These are phyloP conservation scores for Puccinia novopanici DNA, from an alignment of 1,284 basidiomycete genomes.

Conservation along the genomic window DNA sequence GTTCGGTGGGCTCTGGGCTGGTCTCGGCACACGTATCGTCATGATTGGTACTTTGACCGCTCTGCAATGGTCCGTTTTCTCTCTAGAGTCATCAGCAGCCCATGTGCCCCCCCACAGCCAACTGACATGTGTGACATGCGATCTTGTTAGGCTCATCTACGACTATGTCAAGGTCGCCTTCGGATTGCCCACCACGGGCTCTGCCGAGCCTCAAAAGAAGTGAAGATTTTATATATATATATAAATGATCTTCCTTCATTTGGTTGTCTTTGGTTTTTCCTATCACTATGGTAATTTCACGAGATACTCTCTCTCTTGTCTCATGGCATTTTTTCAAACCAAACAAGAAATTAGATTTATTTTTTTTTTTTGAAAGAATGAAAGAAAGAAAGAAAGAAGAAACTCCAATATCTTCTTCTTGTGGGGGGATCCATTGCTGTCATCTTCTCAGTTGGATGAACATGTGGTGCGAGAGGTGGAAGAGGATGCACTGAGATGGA, in stretches of 20 bases:
- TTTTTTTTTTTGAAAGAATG: too few relatives aligned
- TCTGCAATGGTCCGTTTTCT: constrained; percentile 55
- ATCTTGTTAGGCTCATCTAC: constrained; percentile 55
- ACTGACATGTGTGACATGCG: neutral
- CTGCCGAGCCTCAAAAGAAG: constrained; percentile 52
- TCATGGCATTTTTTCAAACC: too few relatives aligned
- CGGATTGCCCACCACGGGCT: constrained; percentile 55
- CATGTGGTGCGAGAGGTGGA: too few relatives aligned
- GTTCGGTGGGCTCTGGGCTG: constrained; percentile 58
- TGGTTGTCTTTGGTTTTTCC: neutral
- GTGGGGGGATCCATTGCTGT: too few relatives aligned
- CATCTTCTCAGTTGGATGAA: too few relatives aligned
- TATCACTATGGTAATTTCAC: too few relatives aligned
- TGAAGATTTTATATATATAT: constrained; percentile 10
- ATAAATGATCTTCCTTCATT: neutral
- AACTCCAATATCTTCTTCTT: too few relatives aligned
- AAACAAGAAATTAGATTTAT: neutral
- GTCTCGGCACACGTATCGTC: constrained; percentile 56
- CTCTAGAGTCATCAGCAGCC: neutral
- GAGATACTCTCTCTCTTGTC: too few relatives aligned
- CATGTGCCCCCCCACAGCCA: neutral
- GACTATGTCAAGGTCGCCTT: constrained; percentile 55
- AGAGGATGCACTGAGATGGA: too few relatives aligned
- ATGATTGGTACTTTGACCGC: constrained; percentile 58
- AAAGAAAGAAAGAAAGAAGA: too few relatives aligned